phyloP scores from a whole-genome alignment of 1,139 yeast genomes.

The Diutina scorzettiae region DNA sequence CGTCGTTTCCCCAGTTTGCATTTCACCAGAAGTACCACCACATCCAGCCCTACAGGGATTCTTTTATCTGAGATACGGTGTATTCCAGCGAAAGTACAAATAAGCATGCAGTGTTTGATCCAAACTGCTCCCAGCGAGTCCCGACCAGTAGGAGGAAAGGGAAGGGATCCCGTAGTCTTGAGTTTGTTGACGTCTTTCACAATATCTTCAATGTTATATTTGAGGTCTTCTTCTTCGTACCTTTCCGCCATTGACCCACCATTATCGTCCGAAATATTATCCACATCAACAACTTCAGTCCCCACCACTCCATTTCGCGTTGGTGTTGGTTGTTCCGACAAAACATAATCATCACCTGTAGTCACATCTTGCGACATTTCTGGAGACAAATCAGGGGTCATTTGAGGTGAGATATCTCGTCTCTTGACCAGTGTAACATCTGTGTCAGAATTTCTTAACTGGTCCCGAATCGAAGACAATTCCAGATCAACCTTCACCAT shows the following conservation, averaged over 20 bases:
- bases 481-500: too few species aligned
- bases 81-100: not conserved
- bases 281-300: not conserved
- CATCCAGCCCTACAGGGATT: not conserved
- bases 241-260: not conserved
- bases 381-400: too few species aligned
- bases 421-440: too few species aligned
- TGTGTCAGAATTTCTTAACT: too few species aligned
- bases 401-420: too few species aligned
- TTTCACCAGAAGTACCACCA: not conserved
- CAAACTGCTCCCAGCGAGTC: not conserved
- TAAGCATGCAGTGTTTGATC: slow-evolving; percentile 3
- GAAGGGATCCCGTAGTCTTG: not conserved
- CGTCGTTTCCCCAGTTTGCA: slow-evolving; percentile 1
- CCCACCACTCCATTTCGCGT: too few species aligned
- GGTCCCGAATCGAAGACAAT: too few species aligned
- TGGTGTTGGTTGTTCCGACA: too few species aligned
- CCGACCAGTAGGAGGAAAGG: slow-evolving; percentile 4
- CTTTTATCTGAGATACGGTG: not conserved
- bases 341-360: too few species aligned
- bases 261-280: too few species aligned
- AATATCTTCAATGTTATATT: not conserved
- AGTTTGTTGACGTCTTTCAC: not conserved
- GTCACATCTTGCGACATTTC: too few species aligned
- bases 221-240: not conserved